Conservation (phyloP, 176 grass and related monocot genomes). For the Phoenix roebelenii region DNA sequence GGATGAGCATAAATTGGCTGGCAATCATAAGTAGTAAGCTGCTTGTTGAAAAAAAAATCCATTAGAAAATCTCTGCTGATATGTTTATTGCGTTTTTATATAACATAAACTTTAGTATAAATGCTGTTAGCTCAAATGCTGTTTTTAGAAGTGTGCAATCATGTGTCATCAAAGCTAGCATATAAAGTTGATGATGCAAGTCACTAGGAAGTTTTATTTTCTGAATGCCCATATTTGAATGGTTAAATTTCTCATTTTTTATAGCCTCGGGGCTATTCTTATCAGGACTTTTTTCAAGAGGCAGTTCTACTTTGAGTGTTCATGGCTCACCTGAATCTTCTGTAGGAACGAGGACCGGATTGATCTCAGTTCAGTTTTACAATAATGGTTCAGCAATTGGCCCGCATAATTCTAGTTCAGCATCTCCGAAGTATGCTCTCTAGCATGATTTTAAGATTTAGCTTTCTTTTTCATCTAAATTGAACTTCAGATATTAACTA, state of each 20-base stretch:
- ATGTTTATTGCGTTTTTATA: too few relatives aligned
- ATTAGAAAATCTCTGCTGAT: too few relatives aligned
- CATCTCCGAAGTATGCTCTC: conserved; percentile 47
- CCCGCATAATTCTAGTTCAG: conserved; percentile 21
- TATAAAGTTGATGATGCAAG: conserved; percentile 24
- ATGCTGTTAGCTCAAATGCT: background rate
- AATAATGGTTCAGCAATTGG: conserved; percentile 42
- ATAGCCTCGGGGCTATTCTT: background rate
- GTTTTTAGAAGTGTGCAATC: background rate
- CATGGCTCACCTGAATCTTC: conserved; percentile 79
- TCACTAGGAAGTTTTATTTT: conserved; percentile 1
- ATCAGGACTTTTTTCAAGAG: conserved; percentile 57
- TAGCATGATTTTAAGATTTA: background rate
- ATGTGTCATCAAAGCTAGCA: background rate
- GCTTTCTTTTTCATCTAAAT: background rate
- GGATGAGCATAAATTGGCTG: too few relatives aligned
- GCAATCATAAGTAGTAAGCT: too few relatives aligned
- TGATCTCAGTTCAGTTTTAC: conserved; percentile 71
- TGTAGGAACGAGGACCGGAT: conserved; percentile 26
- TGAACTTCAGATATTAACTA: background rate
- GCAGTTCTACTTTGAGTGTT: conserved; percentile 30
- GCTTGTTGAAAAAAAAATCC: too few relatives aligned
- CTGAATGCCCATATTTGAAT: background rate
- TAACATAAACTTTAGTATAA: too few relatives aligned
- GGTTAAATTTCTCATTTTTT: background rate